Base-by-base conservation (phyloP, 495 filamentous ascomycete genomes). In the Sphaerosporella brunnea region DNA sequence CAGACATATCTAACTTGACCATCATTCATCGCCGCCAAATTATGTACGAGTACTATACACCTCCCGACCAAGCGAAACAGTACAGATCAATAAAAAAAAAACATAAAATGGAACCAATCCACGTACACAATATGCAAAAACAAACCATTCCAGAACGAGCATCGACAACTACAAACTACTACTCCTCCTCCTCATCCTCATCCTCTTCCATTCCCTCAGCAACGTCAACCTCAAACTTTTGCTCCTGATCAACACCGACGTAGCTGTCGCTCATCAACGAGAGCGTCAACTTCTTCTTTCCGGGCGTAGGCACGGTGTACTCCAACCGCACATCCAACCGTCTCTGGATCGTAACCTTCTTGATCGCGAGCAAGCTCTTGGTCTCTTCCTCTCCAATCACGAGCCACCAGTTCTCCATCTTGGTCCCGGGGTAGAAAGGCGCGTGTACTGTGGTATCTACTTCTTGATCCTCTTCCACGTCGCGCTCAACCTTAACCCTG, bases 331-430 rank as follows among this genome's bases (percentile, higher is more conserved):
- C 68, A 53, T 86, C 80, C 53, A 94, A 60, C 58, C 76, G 75
- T 50, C 71, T 73, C 34, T 75, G 82, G 50, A 99, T 79, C 0
- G 85, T 93, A 42, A 99, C 77, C 48, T 88, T 73, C 72, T 96
- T 96, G 68, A 99, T 93, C 2, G 83, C 90, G 38, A 93, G 70
- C 41, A 69, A 83, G 70, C 84, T 87, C 42, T 80, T 82, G 55
- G 73, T 81, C 65, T 92, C 84, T 30, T 83, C 76, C 20, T 88
- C 90, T 32, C 92, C 82, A 9, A 99, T 83, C 38, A 99, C 69
- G 70, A 94, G 84, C 87, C 88, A 99, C 75, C 75, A 78, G 60
- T 84, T 95, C 73, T 99, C 92, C 73, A 84, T 85, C 73, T 99
- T 99, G 61, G 76, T 75, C 40, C 58, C 71, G 8, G 90, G 87